Evolutionary conservation across 2,329 filamentous ascomycete genomes (phyloP).

Genomic region (Botrytis hyacinthi): DNA sequence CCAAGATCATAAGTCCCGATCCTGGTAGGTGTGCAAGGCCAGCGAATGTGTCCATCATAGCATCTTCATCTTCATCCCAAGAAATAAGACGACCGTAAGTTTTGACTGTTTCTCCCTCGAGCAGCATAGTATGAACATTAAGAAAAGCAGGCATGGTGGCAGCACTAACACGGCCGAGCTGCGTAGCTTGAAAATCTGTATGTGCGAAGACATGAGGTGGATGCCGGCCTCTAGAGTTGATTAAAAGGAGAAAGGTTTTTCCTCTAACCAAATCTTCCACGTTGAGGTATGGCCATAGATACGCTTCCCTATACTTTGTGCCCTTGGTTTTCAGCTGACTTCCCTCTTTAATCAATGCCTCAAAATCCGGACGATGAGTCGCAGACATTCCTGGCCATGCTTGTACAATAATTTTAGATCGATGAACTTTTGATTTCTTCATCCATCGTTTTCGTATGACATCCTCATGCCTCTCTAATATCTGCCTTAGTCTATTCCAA

Average conservation of each 20-base stretch:
- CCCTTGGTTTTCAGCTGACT: constrained; percentile 23
- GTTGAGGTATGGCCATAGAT: constrained; percentile 56
- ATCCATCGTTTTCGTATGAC: constrained; percentile 53
- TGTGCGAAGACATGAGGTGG: constrained; percentile 48
- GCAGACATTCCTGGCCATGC: constrained; percentile 51
- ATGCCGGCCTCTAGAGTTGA: constrained; percentile 52
- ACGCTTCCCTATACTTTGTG: constrained; percentile 40
- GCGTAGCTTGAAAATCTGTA: constrained; percentile 43
- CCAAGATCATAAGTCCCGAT: constrained; percentile 50
- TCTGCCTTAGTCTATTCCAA: constrained; percentile 32
- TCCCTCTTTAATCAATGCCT: constrained; percentile 36
- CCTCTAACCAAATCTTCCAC: constrained; percentile 51
- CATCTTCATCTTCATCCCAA: constrained; percentile 42
- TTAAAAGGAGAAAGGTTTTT: constrained; percentile 47
- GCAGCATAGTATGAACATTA: constrained; percentile 39
- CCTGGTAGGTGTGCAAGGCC: constrained; percentile 44
- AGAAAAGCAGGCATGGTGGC: constrained; percentile 35
- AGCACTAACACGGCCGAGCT: constrained; percentile 36
- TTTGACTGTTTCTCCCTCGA: constrained; percentile 37
- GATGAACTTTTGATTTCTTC: constrained; percentile 51
- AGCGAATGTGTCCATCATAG: constrained; percentile 41
- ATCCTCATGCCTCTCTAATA: constrained; percentile 51
- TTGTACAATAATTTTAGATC: constrained; percentile 46
- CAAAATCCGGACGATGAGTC: constrained; percentile 51
- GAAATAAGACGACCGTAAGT: constrained; percentile 42